These are phyloP conservation scores for Botryotinia globosa DNA, from an alignment of 2,329 filamentous ascomycete genomes.

Conservation along the genomic window DNA sequence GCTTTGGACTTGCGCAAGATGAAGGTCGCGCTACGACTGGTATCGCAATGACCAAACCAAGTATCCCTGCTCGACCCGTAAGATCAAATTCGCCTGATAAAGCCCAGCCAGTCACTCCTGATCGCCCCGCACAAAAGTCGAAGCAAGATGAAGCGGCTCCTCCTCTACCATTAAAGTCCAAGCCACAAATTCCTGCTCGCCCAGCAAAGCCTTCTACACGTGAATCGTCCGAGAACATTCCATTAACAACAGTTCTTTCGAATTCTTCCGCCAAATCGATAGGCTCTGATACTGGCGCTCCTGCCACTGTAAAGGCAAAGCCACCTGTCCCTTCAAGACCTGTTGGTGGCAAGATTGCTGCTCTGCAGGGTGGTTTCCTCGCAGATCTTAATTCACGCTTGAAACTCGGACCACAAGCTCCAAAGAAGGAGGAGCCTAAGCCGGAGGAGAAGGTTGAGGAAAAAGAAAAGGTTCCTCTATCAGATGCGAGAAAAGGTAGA, in stretches of 20 bases:
- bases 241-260: constrained; percentile 31
- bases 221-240: constrained; percentile 38
- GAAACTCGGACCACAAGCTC: constrained; percentile 76
- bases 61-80: constrained; percentile 55
- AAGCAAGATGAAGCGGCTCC: constrained; percentile 27
- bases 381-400: constrained; percentile 88
- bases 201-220: constrained; percentile 55
- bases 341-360: constrained; percentile 81
- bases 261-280: constrained; percentile 38
- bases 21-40: constrained; percentile 31
- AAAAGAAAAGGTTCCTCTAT: constrained; percentile 72
- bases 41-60: constrained; percentile 53
- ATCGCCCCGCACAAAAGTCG: constrained; percentile 28
- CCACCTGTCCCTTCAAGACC: constrained; percentile 78
- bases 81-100: constrained; percentile 39
- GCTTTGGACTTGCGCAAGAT: constrained; percentile 26
- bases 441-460: constrained; percentile 56
- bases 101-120: constrained; percentile 35
- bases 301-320: constrained; percentile 64
- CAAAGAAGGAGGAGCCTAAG: constrained; percentile 68
- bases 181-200: constrained; percentile 59
- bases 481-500: constrained; percentile 85
- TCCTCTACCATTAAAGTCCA: constrained; percentile 52
- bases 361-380: constrained; percentile 87
- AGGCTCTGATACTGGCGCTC: constrained; percentile 43